Evolutionary conservation across 306 rosid species (phyloP).

Genomic region (Vigna radiata): DNA sequence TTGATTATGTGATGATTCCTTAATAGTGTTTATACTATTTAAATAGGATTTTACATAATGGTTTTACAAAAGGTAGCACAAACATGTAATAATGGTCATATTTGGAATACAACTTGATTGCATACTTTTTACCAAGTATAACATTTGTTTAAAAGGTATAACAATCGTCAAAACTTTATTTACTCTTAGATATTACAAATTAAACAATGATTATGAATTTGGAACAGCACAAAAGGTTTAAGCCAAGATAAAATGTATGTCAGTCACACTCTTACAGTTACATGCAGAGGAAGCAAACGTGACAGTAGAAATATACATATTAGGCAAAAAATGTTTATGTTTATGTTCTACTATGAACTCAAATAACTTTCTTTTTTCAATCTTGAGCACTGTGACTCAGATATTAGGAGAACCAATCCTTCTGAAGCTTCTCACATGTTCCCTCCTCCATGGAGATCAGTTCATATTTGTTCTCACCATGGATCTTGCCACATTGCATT

Average conservation of each 20-base stretch:
- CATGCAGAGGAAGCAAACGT: neutral
- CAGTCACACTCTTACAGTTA: neutral
- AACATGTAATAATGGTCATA: too few relatives aligned
- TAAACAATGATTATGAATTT: neutral
- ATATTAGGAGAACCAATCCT: conserved; percentile 7
- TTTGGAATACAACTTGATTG: neutral
- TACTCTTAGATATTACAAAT: neutral
- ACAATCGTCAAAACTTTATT: neutral
- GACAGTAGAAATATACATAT: conserved; percentile 27
- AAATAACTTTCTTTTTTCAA: neutral
- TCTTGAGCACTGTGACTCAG: conserved; percentile 17
- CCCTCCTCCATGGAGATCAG: neutral
- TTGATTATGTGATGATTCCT: too few relatives aligned
- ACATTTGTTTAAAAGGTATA: neutral
- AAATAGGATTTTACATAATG: too few relatives aligned
- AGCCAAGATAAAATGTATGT: neutral
- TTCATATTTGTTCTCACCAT: conserved; percentile 10
- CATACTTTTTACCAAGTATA: neutral
- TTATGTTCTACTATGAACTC: conserved; percentile 7
- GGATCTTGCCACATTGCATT: conserved; percentile 13
- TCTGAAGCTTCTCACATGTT: conserved; percentile 20
- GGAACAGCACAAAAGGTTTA: neutral
- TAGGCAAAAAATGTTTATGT: neutral
- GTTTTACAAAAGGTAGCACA: too few relatives aligned
- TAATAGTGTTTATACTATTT: too few relatives aligned